A percentile compares a stretch with the other conserved stretches of the same genome.
These are phyloP conservation scores for Cotoneaster glaucophyllus DNA, from an alignment of 306 rosid genomes.

Conservation along the genomic window DNA sequence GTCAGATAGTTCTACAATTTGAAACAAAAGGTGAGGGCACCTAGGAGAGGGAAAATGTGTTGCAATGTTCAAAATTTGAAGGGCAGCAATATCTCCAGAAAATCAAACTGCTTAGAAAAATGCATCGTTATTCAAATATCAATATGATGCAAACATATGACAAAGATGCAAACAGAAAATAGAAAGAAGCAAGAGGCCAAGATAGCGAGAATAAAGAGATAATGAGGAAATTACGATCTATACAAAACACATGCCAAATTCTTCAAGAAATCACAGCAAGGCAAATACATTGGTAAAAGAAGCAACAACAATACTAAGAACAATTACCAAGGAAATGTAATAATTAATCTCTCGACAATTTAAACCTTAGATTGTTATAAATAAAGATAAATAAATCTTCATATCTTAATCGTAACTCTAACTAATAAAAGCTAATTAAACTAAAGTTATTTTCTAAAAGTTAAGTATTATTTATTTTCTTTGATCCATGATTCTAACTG, in stretches of 20 bases:
- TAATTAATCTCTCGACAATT: background rate
- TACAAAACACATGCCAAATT: background rate
- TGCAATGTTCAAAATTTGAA: background rate
- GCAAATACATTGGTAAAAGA: background rate
- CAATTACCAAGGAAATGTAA: background rate
- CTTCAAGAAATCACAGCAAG: background rate
- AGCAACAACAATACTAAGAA: background rate
- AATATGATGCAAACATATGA: background rate
- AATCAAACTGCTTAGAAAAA: background rate
- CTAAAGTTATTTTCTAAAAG: background rate
- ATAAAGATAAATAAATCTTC: background rate
- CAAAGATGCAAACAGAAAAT: background rate
- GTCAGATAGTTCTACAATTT: constrained; percentile 1
- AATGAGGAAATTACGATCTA: background rate
- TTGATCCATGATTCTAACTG: background rate
- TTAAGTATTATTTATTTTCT: background rate
- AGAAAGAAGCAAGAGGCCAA: background rate
- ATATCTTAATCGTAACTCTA: background rate
- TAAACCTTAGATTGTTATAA: background rate
- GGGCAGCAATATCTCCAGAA: background rate
- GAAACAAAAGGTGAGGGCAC: background rate
- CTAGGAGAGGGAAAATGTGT: background rate
- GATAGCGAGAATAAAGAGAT: background rate
- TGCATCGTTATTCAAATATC: background rate
- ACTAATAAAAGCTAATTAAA: background rate